Evolutionary conservation across 805 yeast genomes (phyloP).

Genomic region (Starmerella lactis-condensi): DNA sequence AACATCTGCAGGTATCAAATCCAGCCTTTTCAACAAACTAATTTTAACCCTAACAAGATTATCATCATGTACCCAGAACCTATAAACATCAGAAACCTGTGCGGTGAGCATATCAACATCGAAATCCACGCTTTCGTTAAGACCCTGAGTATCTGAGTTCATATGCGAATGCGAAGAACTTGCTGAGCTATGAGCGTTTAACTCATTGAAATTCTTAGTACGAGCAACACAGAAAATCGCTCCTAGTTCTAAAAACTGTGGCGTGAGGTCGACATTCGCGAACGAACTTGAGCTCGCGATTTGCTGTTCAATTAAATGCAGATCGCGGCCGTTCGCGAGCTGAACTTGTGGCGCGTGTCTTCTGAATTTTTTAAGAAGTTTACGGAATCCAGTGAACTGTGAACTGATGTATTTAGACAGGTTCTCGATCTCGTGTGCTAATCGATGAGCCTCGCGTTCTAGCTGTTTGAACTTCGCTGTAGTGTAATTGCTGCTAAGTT

Average conservation of each 20-base stretch:
- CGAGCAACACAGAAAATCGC: constrained; percentile 34
- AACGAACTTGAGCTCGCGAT: constrained; percentile 37
- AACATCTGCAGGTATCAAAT: constrained; percentile 10
- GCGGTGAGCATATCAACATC: constrained; percentile 23
- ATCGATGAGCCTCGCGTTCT: constrained; percentile 26
- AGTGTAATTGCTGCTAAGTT: constrained; percentile 4
- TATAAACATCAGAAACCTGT: constrained; percentile 22
- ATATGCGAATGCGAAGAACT: constrained; percentile 1
- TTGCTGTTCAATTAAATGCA: constrained; percentile 18
- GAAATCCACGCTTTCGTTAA: constrained; percentile 15
- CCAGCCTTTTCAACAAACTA: constrained; percentile 25
- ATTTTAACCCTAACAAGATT: constrained; percentile 37
- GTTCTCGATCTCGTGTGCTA: constrained; percentile 38
- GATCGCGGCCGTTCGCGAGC: constrained; percentile 12
- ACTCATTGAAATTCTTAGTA: constrained; percentile 13
- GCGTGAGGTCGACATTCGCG: constrained; percentile 39
- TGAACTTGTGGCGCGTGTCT: constrained; percentile 28
- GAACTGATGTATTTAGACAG: constrained; percentile 51
- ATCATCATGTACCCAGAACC: constrained; percentile 43
- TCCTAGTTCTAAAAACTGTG: constrained; percentile 43
- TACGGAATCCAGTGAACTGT: constrained; percentile 54
- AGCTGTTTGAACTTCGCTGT: constrained; percentile 13
- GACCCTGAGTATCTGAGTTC: background rate
- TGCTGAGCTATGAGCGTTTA: background rate
- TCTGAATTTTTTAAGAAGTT: constrained; percentile 51